Evolutionary conservation across 768 basidiomycete genomes (phyloP), one percentile per base, ranked within the genome.

Genomic region (Tulasnella sp.): DNA sequence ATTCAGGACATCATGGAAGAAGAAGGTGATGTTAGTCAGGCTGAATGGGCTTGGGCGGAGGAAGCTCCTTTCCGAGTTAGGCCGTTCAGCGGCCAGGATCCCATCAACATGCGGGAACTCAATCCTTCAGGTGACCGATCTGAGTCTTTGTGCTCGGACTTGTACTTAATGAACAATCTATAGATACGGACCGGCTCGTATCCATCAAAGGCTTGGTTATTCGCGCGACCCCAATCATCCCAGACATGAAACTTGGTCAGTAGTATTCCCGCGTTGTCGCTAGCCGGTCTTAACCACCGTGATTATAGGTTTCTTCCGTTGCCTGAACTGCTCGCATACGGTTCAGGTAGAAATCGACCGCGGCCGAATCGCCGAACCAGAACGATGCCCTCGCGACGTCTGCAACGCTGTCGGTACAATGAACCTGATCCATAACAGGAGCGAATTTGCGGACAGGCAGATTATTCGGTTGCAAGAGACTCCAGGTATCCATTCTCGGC

Each of bases 111-210:
- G 97, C 90, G 98, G 79, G 94, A 94, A 74, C 89, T 99, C 78
- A 98, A 99, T 85, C 98, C 98, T 6, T 92, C 90, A 80, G 97
- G 97, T 96, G 83, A 81, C 88, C 81, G 20, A 9, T 31, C 69
- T 20, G 84, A 64, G 20, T 31, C 7, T n/a, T 48, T 37, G 40
- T 46, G 60, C 64, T 77, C 72, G 9, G 41, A 0, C 34, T 42
- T 16, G 46, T 64, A 44, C 60, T 72, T 37, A 72, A 41, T 41
- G 16, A 16, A 41, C 46, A 9, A 37, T 41, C 18, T 79, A 72
- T 79, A 98, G 98, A 99, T 84, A 99, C 98, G 83, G 98, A 99
- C 89, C 98, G 98, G 86, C 92, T 99, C 28, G 94, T 98, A 28
- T 93, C 91, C 80, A 93, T 99, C 87, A 98, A 97, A 85, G 98